A percentile compares a stretch with the other conserved stretches of the same genome.
These are phyloP conservation scores for Auriscalpium microsporum DNA, from an alignment of 768 basidiomycete species.

Conservation along the genomic window DNA sequence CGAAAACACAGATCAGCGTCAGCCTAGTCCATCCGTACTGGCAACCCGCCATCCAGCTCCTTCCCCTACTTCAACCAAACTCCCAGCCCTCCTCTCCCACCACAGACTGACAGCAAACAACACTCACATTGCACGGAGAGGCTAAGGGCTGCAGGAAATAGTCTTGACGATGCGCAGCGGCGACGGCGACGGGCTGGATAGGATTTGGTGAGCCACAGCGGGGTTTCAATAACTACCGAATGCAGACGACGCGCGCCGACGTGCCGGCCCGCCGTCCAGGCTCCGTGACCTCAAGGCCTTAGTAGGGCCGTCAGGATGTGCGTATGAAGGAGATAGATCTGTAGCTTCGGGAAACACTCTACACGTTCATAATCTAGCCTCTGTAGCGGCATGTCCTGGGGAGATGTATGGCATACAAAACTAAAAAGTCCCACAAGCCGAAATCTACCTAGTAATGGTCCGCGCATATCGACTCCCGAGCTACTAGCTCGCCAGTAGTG, in stretches of 20 bases:
- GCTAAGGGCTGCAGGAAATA: not conserved
- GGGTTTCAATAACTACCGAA: not conserved
- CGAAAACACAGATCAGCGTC: constrained; percentile 14
- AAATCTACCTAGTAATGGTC: too few relatives aligned
- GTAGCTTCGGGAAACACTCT: too few relatives aligned
- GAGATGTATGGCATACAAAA: too few relatives aligned
- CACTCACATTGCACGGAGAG: not conserved
- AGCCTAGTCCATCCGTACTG: not conserved
- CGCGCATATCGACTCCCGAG: too few relatives aligned
- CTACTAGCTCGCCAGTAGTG: too few relatives aligned
- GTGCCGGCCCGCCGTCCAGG: too few relatives aligned
- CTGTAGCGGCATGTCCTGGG: too few relatives aligned
- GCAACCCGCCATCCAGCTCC: not conserved
- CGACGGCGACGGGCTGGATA: not conserved
- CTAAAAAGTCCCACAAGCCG: too few relatives aligned
- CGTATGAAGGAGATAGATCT: too few relatives aligned
- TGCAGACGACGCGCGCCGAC: not conserved
- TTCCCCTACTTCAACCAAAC: not conserved
- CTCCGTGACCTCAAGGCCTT: too few relatives aligned
- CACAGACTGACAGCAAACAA: not conserved
- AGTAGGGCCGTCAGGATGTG: too few relatives aligned
- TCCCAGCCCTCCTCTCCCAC: not conserved
- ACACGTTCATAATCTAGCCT: too few relatives aligned
- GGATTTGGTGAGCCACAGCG: not conserved
- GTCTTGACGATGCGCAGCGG: not conserved